Evolutionary conservation across 768 basidiomycete species (phyloP), one percentile per base, ranked within the genome.

Genomic region (Naematelia encephala): DNA sequence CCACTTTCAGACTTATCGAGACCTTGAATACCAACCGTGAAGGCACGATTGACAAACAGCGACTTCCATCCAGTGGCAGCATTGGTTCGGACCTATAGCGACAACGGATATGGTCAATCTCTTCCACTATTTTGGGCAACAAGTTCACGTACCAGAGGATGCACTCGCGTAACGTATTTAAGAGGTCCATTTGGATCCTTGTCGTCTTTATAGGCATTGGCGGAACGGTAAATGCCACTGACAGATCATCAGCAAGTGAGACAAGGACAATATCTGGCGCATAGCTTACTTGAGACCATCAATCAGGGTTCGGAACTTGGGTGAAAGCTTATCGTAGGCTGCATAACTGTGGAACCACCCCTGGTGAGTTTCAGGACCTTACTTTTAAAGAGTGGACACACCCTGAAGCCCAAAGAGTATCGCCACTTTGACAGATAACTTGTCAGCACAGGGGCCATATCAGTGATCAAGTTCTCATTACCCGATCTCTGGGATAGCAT

Each of bases 1-100:
- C n/a, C n/a, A n/a, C n/a, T n/a, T 67, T 78, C 73, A 54, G 59
- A 61, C 58, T 70, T 66, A 46, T 67, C 66, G 13, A 74, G 59
- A 25, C 72, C 73, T 34, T 71, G 60, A 55, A 74, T 74, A 42
- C 73, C 65, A 46, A 63, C 61, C 10, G 71, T 74, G 60, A 70
- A 66, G 56, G 59, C 58, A 19, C 59, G 68, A 66, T 74, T 73
- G 60, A 72, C 66, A 19, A 26, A 74, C 2, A 73, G 60, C 54
- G 59, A 53, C 59, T 71, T 73, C 69, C 64, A 67, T 27, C 73
- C 73, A 46, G 71, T 73, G 46, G 39, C 57, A 5, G 56, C 45
- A 47, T 54, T 10, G n/a, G 46, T 46, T 11, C 53, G 30, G n/a
- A n/a, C n/a, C n/a, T n/a, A n/a, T n/a, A n/a, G n/a, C n/a, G n/a